Base-by-base conservation (phyloP, 768 basidiomycete genomes). In the Leccinum uliginosum region DNA sequence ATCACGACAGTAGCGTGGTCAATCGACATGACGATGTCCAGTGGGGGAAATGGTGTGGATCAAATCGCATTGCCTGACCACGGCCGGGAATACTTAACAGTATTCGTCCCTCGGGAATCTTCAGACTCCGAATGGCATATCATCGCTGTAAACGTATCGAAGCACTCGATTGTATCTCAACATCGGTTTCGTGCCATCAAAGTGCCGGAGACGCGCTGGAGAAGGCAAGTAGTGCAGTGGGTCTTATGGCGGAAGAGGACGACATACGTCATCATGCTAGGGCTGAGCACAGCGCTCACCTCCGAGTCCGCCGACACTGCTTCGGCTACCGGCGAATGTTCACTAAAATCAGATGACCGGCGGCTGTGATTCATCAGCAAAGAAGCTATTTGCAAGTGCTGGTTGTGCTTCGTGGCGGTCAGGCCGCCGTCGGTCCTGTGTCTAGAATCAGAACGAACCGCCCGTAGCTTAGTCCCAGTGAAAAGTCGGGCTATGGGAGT, bases 21-120 rank as follows among this genome's bases (percentile, higher is more conserved):
- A 17, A 29, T 49, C 6, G 67, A 54, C 65, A 67, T 64, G 55
- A 23, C 50, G 40, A 2, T 9, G 3, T 38, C 27, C 29, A 51
- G 55, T 43, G 51, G 43, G 10, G 24, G 23, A 49, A 29, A 17
- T 12, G 12, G 19, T 12, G 43, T 11, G 11, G 43, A 21, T 7
- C n/a, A 30, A 17, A 38, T 38, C 38, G n/a, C 17, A 38, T 38
- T 14, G 32, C 24, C 11, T 40, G 47, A 49, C 29, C 23, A 43
- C 26, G 12, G 24, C 17, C 6, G 19, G 21, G 21, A 21, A 3
- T 44, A 19, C 6, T 44, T 21, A 44, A 44, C 1, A 21, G n/a
- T 14, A 44, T 19, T 23, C 12, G 12, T 44, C 19, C 21, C 43
- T 44, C 43, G 21, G 12, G 43, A 44, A 14, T 44, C 21, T 43